phyloP scores from a whole-genome alignment of 371 early-diverging fungal genomes.

The Rhizopus delemar region DNA sequence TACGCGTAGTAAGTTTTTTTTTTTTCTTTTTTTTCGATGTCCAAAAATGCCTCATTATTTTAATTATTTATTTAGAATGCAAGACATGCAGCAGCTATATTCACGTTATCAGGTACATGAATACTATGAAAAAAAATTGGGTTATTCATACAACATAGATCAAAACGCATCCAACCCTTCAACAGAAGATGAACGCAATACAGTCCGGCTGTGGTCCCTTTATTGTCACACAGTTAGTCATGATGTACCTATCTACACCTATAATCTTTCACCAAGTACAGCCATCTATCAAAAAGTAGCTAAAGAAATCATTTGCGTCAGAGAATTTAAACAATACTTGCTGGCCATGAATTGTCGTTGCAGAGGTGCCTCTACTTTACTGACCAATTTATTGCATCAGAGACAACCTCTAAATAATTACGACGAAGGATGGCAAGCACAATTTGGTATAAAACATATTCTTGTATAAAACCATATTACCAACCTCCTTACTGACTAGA shows the following conservation, averaged over 20 bases:
- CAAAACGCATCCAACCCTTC: conserved; percentile 36
- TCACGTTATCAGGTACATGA: conserved; percentile 46
- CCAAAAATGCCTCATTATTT: background rate
- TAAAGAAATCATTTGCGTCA: conserved; percentile 63
- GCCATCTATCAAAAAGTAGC: conserved; percentile 64
- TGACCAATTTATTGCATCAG: conserved; percentile 67
- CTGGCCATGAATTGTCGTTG: conserved; percentile 67
- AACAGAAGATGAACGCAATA: conserved; percentile 59
- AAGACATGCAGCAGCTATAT: conserved; percentile 40
- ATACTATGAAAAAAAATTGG: background rate
- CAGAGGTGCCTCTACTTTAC: conserved; percentile 62
- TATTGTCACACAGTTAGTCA: conserved; percentile 44
- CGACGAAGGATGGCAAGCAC: conserved; percentile 68
- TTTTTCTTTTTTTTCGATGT: background rate
- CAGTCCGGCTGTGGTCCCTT: conserved; percentile 62
- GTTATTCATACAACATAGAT: conserved; percentile 18
- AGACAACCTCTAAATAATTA: conserved; percentile 56
- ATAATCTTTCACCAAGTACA: conserved; percentile 66
- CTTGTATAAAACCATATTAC: too few relatives aligned
- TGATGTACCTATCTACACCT: conserved; percentile 63
- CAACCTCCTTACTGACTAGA: conserved; percentile 9
- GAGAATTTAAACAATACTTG: conserved; percentile 69
- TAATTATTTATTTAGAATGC: conserved; percentile 26
- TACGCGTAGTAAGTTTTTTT: conserved; percentile 37
- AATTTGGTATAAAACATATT: conserved; percentile 51